Evolutionary conservation across 768 basidiomycete genomes (phyloP).

Genomic region (Lactifluus subvellereus): DNA sequence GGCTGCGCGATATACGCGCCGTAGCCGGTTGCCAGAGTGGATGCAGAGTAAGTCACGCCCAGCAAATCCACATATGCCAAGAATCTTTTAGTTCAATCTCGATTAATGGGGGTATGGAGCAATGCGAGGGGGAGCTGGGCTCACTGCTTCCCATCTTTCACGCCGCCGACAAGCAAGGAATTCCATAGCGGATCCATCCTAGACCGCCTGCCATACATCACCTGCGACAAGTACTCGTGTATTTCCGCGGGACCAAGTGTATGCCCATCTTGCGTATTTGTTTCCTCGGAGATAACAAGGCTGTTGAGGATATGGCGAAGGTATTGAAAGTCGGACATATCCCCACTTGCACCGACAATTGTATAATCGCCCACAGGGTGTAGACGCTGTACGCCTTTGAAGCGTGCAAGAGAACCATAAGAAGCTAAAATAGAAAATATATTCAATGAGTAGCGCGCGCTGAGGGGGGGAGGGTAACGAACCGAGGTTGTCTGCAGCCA

Average conservation of each 20-base stretch:
- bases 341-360: constrained; percentile 87
- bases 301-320: constrained; percentile 76
- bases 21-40: constrained; percentile 93
- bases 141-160: constrained; percentile 77
- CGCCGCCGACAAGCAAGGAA: constrained; percentile 84
- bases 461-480: constrained; percentile 25
- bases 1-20: constrained; percentile 92
- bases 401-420: constrained; percentile 94
- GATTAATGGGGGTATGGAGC: neutral
- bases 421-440: constrained; percentile 53
- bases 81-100: constrained; percentile 50
- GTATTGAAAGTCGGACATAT: constrained; percentile 97
- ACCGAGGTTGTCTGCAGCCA: constrained; percentile 98
- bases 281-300: constrained; percentile 64
- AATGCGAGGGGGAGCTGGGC: constrained; percentile 21
- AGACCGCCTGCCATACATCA: constrained; percentile 84
- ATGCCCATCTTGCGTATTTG: constrained; percentile 77
- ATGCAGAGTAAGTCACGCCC: constrained; percentile 92
- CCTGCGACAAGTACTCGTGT: constrained; percentile 83
- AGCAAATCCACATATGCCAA: constrained; percentile 90
- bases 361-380: constrained; percentile 79
- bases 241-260: constrained; percentile 81
- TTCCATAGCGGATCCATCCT: constrained; percentile 97
- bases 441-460: neutral
- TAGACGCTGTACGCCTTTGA: constrained; percentile 90